These are phyloP conservation scores for Phytophthora crassamura DNA, from an alignment of 352 stramenopile genomes.

Conservation along the genomic window DNA sequence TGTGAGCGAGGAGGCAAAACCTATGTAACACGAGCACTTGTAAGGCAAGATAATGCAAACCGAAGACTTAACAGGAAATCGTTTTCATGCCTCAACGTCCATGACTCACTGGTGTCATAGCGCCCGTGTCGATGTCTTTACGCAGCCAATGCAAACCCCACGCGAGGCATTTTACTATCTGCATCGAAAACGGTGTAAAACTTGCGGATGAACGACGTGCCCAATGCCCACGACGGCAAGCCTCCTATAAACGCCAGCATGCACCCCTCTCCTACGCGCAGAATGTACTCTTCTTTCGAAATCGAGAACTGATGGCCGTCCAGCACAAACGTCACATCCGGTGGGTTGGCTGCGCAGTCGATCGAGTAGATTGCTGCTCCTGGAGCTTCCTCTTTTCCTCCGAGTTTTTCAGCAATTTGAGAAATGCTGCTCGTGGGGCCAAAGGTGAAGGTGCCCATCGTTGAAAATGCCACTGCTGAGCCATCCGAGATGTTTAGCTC, in stretches of 20 bases:
- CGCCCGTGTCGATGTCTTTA: constrained; percentile 6
- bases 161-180: not conserved
- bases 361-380: constrained; percentile 92
- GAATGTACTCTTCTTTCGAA: constrained; percentile 85
- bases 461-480: constrained; percentile 91
- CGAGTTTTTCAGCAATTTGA: constrained; percentile 63
- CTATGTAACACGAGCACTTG: no score
- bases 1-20: no score
- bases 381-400: constrained; percentile 81
- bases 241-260: constrained; percentile 92
- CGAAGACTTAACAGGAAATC: no score
- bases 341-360: constrained; percentile 80
- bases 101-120: no score
- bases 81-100: no score
- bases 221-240: not conserved
- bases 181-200: constrained; percentile 3
- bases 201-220: not conserved
- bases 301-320: constrained; percentile 87
- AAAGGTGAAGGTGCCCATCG: constrained; percentile 85
- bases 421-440: constrained; percentile 83
- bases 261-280: constrained; percentile 72
- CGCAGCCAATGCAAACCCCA: not conserved
- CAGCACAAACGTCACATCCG: constrained; percentile 91
- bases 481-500: constrained; percentile 42
- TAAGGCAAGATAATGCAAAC: no score